phyloP scores from a whole-genome alignment of 2,329 filamentous ascomycete species.

The Colletotrichum phormii region DNA sequence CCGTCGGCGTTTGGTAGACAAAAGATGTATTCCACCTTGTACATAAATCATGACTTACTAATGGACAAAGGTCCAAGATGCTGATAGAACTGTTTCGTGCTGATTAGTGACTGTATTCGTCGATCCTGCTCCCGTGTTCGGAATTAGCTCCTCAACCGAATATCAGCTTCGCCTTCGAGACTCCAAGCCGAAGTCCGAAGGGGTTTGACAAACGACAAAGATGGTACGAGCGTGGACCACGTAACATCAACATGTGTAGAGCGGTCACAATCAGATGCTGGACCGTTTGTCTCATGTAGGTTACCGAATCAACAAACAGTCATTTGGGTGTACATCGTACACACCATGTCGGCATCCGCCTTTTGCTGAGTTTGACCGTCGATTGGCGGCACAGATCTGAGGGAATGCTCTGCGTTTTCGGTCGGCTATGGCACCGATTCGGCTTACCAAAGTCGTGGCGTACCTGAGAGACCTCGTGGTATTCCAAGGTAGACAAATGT shows the following conservation, averaged over 20 bases:
- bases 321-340: conserved; percentile 1
- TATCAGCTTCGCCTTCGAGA: background rate
- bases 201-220: background rate
- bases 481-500: background rate
- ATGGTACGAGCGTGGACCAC: background rate
- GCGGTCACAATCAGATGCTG: background rate
- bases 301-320: conserved; percentile 4
- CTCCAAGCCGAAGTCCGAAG: background rate
- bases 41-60: conserved; percentile 22
- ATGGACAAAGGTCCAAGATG: background rate
- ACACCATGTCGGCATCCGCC: conserved; percentile 1
- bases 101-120: background rate
- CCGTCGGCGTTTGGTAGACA: conserved; percentile 31
- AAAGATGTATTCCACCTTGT: conserved; percentile 18
- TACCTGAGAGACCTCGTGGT: background rate
- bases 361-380: background rate
- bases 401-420: background rate
- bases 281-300: conserved; percentile 5
- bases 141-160: background rate
- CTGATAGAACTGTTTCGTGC: background rate
- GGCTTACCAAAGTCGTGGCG: no score
- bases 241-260: background rate
- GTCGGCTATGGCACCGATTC: background rate
- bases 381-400: background rate
- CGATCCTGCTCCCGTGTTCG: background rate